These are phyloP conservation scores for Podospora australis DNA, from an alignment of 495 filamentous ascomycete species.

Conservation along the genomic window DNA sequence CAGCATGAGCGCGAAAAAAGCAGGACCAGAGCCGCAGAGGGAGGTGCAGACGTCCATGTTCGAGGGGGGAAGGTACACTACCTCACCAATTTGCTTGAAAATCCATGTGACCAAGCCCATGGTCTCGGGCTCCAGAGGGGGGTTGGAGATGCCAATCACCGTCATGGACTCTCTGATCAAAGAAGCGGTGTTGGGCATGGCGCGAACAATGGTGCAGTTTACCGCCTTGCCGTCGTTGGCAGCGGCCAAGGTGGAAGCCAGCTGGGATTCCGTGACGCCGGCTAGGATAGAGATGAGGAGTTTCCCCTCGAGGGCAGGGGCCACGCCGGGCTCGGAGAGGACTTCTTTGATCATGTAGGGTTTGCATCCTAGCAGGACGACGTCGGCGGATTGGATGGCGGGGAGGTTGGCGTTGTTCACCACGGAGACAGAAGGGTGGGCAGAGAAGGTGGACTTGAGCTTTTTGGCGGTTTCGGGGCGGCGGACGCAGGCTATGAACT, in stretches of 20 bases:
- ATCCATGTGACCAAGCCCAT: constrained; percentile 65
- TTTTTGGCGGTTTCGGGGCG: constrained; percentile 55
- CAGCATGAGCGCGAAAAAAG: constrained; percentile 71
- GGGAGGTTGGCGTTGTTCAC: constrained; percentile 51
- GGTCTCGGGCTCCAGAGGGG: constrained; percentile 47
- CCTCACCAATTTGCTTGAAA: constrained; percentile 63
- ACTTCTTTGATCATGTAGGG: constrained; percentile 65
- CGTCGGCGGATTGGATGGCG: constrained; percentile 51
- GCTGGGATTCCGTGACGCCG: constrained; percentile 62
- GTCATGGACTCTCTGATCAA: constrained; percentile 75
- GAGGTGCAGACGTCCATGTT: constrained; percentile 71
- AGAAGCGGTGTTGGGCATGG: constrained; percentile 71
- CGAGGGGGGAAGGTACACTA: constrained; percentile 55
- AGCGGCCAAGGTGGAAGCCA: constrained; percentile 54
- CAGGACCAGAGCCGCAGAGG: constrained; percentile 71
- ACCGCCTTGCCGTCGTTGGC: constrained; percentile 29
- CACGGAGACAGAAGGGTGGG: constrained; percentile 43
- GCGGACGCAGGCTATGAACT: constrained; percentile 72
- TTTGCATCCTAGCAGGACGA: constrained; percentile 72
- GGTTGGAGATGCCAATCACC: constrained; percentile 57
- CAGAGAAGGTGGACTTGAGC: constrained; percentile 52
- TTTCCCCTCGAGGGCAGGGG: constrained; percentile 65
- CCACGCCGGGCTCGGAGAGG: constrained; percentile 57
- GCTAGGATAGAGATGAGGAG: constrained; percentile 79
- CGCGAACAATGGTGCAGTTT: constrained; percentile 58